Conservation (phyloP, 1,284 basidiomycete species). For the Malassezia sp. region DNA sequence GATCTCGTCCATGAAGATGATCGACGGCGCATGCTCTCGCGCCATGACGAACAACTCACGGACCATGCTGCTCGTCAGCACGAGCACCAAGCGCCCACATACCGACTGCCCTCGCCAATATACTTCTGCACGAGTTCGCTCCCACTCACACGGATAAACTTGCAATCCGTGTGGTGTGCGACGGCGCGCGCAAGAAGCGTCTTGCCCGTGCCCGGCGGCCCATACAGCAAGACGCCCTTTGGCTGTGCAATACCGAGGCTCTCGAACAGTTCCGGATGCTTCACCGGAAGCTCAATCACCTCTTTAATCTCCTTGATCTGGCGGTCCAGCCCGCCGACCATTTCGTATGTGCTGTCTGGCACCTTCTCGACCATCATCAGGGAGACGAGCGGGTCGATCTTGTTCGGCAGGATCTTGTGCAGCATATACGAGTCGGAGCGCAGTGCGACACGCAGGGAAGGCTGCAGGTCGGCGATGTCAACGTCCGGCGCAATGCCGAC, state of each 20-base stretch:
- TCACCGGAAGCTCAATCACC: conserved; percentile 94
- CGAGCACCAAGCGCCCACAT: too few species aligned
- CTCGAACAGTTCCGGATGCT: conserved; percentile 95
- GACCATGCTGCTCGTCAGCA: too few species aligned
- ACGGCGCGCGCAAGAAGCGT: conserved; percentile 44
- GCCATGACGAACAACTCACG: conserved; percentile 98
- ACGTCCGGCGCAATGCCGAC: conserved; percentile 87
- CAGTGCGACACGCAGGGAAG: conserved; percentile 81
- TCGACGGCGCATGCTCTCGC: conserved; percentile 91
- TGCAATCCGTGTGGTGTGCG: conserved; percentile 86
- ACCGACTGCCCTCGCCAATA: conserved; percentile 90
- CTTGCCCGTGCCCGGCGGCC: conserved; percentile 45
- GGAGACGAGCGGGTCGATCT: conserved; percentile 45
- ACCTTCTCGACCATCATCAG: conserved; percentile 99
- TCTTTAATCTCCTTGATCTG: conserved; percentile 99
- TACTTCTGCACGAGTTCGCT: conserved; percentile 97
- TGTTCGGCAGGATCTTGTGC: conserved; percentile 46
- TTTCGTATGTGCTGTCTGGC: conserved; percentile 96
- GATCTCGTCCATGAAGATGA: conserved; percentile 99
- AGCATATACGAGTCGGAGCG: conserved; percentile 83
- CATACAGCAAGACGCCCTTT: conserved; percentile 53
- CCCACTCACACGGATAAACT: conserved; percentile 91
- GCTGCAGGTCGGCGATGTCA: conserved; percentile 66
- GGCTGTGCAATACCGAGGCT: conserved; percentile 92
- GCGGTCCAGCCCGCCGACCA: conserved; percentile 94